A percentile compares a stretch with the other conserved stretches of the same genome.
Conservation (phyloP, 306 rosid species). For the Echinosophora koreensis region DNA sequence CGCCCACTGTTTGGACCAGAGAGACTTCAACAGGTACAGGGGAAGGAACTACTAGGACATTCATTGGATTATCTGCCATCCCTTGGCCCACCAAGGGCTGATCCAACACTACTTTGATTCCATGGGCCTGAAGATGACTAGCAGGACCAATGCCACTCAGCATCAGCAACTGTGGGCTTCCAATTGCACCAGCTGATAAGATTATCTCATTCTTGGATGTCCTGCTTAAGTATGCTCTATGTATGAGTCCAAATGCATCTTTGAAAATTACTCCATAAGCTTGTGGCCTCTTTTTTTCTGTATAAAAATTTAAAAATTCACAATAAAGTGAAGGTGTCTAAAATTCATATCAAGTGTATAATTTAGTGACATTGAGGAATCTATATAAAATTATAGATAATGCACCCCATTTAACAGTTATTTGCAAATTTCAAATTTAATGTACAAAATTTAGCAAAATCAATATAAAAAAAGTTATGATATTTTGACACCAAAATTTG, state of each 20-base stretch:
- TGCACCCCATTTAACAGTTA: not conserved
- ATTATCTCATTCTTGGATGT: slow-evolving; percentile 61
- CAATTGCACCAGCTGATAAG: slow-evolving; percentile 78
- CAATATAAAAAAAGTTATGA: too few species aligned
- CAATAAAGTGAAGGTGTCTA: not conserved
- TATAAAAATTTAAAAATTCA: not conserved
- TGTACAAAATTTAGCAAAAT: too few species aligned
- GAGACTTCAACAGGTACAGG: slow-evolving; percentile 79
- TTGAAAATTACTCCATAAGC: slow-evolving; percentile 75
- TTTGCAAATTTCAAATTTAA: too few species aligned
- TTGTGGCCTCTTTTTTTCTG: slow-evolving; percentile 60
- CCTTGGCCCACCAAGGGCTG: slow-evolving; percentile 77
- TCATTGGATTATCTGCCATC: slow-evolving; percentile 86
- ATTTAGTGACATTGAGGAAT: not conserved
- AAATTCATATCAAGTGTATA: not conserved
- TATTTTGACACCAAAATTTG: too few species aligned
- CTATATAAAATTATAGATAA: not conserved
- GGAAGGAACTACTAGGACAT: slow-evolving; percentile 64
- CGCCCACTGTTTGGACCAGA: slow-evolving; percentile 71
- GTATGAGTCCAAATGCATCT: slow-evolving; percentile 61
- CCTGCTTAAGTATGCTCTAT: slow-evolving; percentile 55
- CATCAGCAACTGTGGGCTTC: slow-evolving; percentile 79
- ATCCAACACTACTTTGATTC: slow-evolving; percentile 60
- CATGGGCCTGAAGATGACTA: slow-evolving; percentile 65
- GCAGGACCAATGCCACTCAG: slow-evolving; percentile 78